Evolutionary conservation across 352 stramenopile species (phyloP), one percentile per base, ranked within the genome.

Genomic region (Labyrinthula sp.): DNA sequence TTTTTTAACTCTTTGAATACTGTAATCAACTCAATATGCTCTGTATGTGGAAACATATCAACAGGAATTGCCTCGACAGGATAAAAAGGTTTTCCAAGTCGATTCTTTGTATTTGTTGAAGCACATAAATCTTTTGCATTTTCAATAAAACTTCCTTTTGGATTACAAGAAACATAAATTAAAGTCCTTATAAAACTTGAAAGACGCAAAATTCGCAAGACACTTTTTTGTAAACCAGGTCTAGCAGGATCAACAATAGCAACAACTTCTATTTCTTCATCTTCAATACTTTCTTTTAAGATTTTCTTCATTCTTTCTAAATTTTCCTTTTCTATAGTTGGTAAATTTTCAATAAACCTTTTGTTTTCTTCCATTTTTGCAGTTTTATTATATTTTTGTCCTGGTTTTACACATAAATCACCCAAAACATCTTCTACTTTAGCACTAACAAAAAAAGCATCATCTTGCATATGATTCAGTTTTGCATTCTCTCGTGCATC

Each of bases 81-180:
- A 33, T 72, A 62, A 60, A 96, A 97, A 0, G 85, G 67, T 17
- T 71, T 57, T 26, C 85, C 86, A 21, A 66, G 66, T 34, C 90
- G 71, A 24, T 77, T 80, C 59, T 93, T 93, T 14, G 36, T 29
- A 21, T 80, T 89, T 34, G 79, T 75, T 14, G 82, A 79, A 5
- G 71, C 64, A 58, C 89, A 98, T 9, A 98, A 70, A 35, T 71
- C 58, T 7, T 66, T 50, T 5, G 66, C 61, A 62, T 89, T 77
- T 4, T 80, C 65, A 5, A 92, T 68, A 38, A 97, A 70, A 36
- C 78, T 89, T 27, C 77, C 82, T 1, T 80, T 94, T 12, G 89
- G 88, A 66, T 98, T 97, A 68, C 88, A 98, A 25, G 77, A 93
- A 36, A 98, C 85, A 59, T 98, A 98, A 15, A 98, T 71, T 45